Percentiles rank a stretch among this genome's conserved stretches.
Evolutionary conservation across 1,284 basidiomycete genomes (phyloP).

Genomic region (Fomitopsis betulina): DNA sequence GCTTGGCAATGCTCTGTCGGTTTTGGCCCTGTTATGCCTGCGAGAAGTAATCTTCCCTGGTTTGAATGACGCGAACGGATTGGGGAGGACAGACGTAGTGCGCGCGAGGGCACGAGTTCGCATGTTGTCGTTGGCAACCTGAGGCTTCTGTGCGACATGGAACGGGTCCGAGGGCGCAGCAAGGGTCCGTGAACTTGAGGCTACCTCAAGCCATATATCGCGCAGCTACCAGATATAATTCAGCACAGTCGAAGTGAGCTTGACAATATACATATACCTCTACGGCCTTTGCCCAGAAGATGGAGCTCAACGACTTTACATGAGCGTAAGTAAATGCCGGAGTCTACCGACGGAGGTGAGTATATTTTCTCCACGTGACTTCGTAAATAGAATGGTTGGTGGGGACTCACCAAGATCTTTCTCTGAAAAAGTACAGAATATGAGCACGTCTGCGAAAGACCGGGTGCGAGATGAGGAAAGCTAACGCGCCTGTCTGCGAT

Average conservation of each 20-base stretch:
- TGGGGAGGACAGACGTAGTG: slow-evolving; percentile 18
- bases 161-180: slow-evolving; percentile 1
- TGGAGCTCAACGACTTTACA: slow-evolving; percentile 51
- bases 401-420: slow-evolving; percentile 37
- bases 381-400: background rate
- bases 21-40: background rate
- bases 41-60: slow-evolving; percentile 20
- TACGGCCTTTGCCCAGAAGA: slow-evolving; percentile 61
- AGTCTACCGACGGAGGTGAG: slow-evolving; percentile 26
- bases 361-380: no score
- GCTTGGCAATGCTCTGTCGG: background rate
- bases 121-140: background rate
- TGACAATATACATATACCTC: slow-evolving; percentile 34
- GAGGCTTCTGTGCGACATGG: background rate
- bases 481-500: slow-evolving; percentile 45
- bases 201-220: slow-evolving; percentile 39
- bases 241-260: background rate
- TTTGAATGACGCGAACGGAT: slow-evolving; percentile 24
- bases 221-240: slow-evolving; percentile 31
- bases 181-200: background rate
- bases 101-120: slow-evolving; percentile 11
- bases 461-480: no score
- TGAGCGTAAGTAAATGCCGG: slow-evolving; percentile 57
- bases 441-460: no score
- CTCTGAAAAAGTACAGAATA: no score